phyloP scores from a whole-genome alignment of 1,284 basidiomycete genomes.

The Ceratobasidium sp. region DNA sequence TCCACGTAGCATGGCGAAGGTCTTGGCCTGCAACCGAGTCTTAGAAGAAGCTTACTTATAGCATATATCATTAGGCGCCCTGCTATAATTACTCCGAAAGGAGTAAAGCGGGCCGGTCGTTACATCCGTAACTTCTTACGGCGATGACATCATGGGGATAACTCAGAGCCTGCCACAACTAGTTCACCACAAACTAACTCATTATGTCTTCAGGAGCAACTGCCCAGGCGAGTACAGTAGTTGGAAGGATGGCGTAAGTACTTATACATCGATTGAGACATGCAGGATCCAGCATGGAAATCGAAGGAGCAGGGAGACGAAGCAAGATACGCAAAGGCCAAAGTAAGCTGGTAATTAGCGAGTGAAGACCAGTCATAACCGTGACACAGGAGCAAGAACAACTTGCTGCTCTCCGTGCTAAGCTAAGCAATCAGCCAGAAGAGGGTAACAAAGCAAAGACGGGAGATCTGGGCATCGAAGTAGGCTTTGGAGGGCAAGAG shows the following conservation, averaged over 20 bases:
- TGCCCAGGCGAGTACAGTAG: conserved; percentile 14
- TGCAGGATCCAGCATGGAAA: conserved; percentile 48
- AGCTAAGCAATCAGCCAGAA: conserved; percentile 22
- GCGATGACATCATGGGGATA: conserved; percentile 5
- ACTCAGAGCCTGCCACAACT: background rate
- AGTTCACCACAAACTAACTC: background rate
- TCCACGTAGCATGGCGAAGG: conserved; percentile 38
- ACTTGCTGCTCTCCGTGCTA: conserved; percentile 46
- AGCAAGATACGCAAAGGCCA: conserved; percentile 47
- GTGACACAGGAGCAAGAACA: conserved; percentile 48
- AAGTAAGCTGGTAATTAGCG: conserved; percentile 18
- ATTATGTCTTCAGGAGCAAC: conserved; percentile 35
- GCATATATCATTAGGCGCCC: background rate
- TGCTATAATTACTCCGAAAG: conserved; percentile 19
- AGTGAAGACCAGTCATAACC: background rate
- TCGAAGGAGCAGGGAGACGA: conserved; percentile 50
- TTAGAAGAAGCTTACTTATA: conserved; percentile 9
- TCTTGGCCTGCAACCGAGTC: conserved; percentile 3
- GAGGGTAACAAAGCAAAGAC: conserved; percentile 39
- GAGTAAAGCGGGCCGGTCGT: conserved; percentile 38
- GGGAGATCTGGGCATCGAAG: conserved; percentile 47
- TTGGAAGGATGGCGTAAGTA: background rate
- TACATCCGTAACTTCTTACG: conserved; percentile 8
- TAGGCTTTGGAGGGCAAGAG: conserved; percentile 50
- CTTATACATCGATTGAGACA: background rate